phyloP scores from a whole-genome alignment of 208 protist species.

The Angomonas ambiguus region DNA sequence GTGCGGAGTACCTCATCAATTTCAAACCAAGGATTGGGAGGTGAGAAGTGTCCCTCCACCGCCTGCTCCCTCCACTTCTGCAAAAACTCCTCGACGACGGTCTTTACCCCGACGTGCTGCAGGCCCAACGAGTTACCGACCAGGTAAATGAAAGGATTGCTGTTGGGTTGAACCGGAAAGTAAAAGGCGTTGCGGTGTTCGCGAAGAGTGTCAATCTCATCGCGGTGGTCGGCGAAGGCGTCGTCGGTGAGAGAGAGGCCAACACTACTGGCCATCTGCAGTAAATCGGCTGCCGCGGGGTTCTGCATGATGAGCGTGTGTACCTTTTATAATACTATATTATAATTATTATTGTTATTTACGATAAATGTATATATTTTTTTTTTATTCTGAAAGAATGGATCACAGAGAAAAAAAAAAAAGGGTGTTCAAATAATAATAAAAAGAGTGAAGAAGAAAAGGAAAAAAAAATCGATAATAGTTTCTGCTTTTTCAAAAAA shows the following conservation, averaged over 20 bases:
- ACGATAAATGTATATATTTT: conserved; percentile 6
- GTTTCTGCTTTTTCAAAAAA: too few species aligned
- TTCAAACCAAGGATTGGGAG: conserved; percentile 78
- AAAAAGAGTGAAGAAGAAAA: not conserved
- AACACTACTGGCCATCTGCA: conserved; percentile 37
- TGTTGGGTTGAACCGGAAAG: conserved; percentile 45
- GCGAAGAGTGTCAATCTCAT: conserved; percentile 52
- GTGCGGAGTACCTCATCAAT: conserved; percentile 74
- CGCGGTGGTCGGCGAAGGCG: conserved; percentile 66
- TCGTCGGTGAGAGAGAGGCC: conserved; percentile 63
- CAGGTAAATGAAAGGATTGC: conserved; percentile 64
- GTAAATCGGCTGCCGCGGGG: conserved; percentile 50
- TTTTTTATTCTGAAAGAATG: conserved; percentile 13
- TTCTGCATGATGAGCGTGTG: conserved; percentile 43
- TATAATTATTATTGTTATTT: too few species aligned
- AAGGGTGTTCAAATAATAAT: not conserved
- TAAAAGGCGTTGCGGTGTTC: conserved; percentile 54
- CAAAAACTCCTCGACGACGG: conserved; percentile 61
- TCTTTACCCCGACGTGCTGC: conserved; percentile 71
- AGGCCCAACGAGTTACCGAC: conserved; percentile 89
- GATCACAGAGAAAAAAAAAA: not conserved
- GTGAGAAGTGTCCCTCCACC: conserved; percentile 73
- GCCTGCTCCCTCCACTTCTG: conserved; percentile 89
- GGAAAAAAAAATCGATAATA: not conserved
- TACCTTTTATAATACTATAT: too few species aligned